Evolutionary conservation across 2,329 filamentous ascomycete genomes (phyloP), one percentile per base, ranked within the genome.

Genomic region (Fusarium austroafricanum): DNA sequence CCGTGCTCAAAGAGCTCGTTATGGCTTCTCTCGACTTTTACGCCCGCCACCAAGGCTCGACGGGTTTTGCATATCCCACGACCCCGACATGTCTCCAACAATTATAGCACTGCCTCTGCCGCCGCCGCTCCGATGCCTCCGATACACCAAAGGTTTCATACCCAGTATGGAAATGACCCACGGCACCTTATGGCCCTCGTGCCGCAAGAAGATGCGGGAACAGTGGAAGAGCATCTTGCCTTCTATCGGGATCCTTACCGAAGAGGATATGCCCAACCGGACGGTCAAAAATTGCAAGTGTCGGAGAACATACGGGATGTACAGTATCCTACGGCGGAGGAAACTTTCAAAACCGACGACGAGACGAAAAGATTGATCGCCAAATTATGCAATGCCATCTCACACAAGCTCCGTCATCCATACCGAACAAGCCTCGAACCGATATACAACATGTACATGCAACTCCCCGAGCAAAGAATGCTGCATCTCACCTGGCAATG

Each of bases 101-200:
- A 59, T 28, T 78, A 78, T 57, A 73, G 75, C 56, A 64, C 74
- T 17, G 67, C 76, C 8, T 70, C 68, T 5, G 70, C 67, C 6
- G 55, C 71, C 11, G 55, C 68, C 11, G 50, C 72, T 6, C 37
- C 44, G 45, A 49, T 64, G 40, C 64, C 55, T 6, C 38, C 69
- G 20, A 33, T 58, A 39, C 51, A 55, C 31, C 66, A 70, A 6
- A 51, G 52, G 15, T 55, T 57, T 28, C 58, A 62, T 43, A 42
- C 66, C 4, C 49, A 35, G 10, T 52, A 59, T 6, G 23, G 55
- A 4, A 70, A 72, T 21, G 70, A 75, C 46, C 72, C 80, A 70
- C 72, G 84, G 23, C 81, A 87, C 47, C 81, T 90, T 28, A 78
- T 89, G 58, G 80, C 78, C 1, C 78, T 89, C 45, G 82, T 90